Percentiles rank a stretch among this genome's conserved stretches.
Conservation (phyloP, 2,329 filamentous ascomycete genomes). For the Talaromyces sp. region DNA sequence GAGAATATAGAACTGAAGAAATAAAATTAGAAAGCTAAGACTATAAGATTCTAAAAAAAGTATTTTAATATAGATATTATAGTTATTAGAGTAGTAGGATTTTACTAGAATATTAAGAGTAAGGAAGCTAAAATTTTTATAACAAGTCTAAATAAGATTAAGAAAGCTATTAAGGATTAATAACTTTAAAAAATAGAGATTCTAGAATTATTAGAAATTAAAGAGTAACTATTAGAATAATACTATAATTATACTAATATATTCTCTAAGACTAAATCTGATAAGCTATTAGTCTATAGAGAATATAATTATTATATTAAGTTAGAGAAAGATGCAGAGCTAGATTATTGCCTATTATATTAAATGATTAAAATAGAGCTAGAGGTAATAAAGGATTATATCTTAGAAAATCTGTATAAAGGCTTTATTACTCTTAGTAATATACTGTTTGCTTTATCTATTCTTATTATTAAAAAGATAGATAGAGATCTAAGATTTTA, state of each 20-base stretch:
- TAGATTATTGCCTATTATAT: slow-evolving; percentile 3
- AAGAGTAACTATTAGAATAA: neutral
- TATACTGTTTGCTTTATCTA: neutral
- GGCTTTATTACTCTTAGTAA: slow-evolving; percentile 4
- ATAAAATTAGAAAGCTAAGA: neutral
- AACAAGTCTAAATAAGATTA: neutral
- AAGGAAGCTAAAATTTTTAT: neutral
- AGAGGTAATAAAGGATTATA: neutral
- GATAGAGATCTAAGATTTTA: slow-evolving; percentile 20
- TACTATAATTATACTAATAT: neutral
- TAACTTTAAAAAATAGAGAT: neutral
- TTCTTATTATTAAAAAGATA: slow-evolving; percentile 14
- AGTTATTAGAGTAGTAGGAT: neutral
- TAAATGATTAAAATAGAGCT: neutral
- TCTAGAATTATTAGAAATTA: neutral
- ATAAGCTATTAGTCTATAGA: neutral
- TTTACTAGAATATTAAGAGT: neutral
- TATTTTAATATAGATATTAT: neutral
- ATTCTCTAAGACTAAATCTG: neutral
- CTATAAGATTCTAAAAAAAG: neutral
- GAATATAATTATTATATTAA: slow-evolving; percentile 2
- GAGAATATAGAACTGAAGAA: neutral
- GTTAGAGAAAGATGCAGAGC: neutral
- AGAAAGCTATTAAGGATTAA: neutral
- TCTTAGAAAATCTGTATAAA: neutral